Base-by-base conservation (phyloP, 495 filamentous ascomycete genomes). In the Annulohypoxylon nitens region DNA sequence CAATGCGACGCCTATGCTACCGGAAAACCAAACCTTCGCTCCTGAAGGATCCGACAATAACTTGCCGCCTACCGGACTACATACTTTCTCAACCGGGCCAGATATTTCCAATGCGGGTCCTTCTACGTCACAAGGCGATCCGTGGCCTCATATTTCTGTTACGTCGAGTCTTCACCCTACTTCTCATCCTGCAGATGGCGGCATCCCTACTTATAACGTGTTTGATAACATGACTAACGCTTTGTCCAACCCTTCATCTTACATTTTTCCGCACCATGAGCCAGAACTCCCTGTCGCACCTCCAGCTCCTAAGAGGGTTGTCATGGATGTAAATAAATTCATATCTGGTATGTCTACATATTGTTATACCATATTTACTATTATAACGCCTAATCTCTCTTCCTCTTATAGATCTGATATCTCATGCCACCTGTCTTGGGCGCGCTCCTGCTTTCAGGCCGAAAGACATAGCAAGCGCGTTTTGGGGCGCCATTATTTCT, bases 361-460 rank as follows among this genome's bases (percentile, higher is more conserved):
- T 14, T 4, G 5, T 9, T 36, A 16, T 16, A 7, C 12, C 16
- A 20, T 8, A 11, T 11, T 25, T 51, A 30, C 3, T 23, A 18
- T 11, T 23, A 18, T 11, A 18, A n/a, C 9, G 4, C 3, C 34
- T 36, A n/a, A 43, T 34, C 10, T 37, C 8, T 61, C 18, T 39
- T 41, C 61, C 9, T 14, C 14, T 9, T n/a, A 54, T 51, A 89
- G 86, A 82, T 64, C 73, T 88, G 50, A 75, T 87, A 54, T 77
- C 67, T 43, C 71, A 76, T 23, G 84, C 78, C 4, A 84, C 88
- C 0, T 93, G 91, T 78, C 81, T 92, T 0, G 91, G 90, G 0
- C 81, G 88, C 10, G 76, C 87, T 2, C 90, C 91, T 3, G 91
- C 90, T 1, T 89, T 90, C 53, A 83, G 84, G 41, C 83, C 82